Evolutionary conservation across 306 rosid genomes (phyloP).

Genomic region (Vigna hirtella): DNA sequence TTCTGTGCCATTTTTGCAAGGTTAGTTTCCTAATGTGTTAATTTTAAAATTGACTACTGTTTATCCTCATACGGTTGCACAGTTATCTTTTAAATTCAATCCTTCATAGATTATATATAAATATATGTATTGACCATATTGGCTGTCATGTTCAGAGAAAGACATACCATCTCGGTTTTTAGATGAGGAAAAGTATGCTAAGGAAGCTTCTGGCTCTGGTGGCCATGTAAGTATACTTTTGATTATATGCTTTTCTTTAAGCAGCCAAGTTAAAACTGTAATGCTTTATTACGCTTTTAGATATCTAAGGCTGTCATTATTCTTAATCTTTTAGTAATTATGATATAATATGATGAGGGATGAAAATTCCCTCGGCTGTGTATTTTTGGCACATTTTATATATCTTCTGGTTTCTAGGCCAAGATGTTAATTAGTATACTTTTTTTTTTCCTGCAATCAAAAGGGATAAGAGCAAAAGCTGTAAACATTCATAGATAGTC

Average conservation of each 20-base stretch:
- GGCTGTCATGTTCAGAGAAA: slow-evolving; percentile 66
- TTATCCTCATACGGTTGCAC: slow-evolving; percentile 10
- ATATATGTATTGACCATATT: slow-evolving; percentile 31
- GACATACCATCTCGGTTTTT: slow-evolving; percentile 79
- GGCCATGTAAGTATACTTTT: slow-evolving; percentile 59
- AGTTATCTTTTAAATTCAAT: slow-evolving; percentile 24
- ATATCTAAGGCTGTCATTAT: neutral
- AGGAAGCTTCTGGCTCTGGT: slow-evolving; percentile 80
- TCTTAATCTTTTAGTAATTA: slow-evolving; percentile 5
- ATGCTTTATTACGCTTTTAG: slow-evolving; percentile 21
- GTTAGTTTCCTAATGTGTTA: slow-evolving; percentile 50
- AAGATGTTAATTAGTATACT: neutral
- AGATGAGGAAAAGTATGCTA: slow-evolving; percentile 67
- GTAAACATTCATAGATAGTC: neutral
- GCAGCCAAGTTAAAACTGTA: neutral
- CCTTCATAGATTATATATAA: slow-evolving; percentile 10
- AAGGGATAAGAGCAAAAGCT: neutral
- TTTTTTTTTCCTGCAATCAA: neutral
- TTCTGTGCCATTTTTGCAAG: slow-evolving; percentile 92
- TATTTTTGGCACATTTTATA: neutral
- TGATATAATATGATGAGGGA: neutral
- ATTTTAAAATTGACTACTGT: slow-evolving; percentile 1
- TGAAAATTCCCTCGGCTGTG: neutral
- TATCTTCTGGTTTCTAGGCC: neutral
- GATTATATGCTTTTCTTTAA: slow-evolving; percentile 2